These are phyloP conservation scores for Flaveria ramosissima DNA, from an alignment of 129 eudicot genomes.

Conservation along the genomic window DNA sequence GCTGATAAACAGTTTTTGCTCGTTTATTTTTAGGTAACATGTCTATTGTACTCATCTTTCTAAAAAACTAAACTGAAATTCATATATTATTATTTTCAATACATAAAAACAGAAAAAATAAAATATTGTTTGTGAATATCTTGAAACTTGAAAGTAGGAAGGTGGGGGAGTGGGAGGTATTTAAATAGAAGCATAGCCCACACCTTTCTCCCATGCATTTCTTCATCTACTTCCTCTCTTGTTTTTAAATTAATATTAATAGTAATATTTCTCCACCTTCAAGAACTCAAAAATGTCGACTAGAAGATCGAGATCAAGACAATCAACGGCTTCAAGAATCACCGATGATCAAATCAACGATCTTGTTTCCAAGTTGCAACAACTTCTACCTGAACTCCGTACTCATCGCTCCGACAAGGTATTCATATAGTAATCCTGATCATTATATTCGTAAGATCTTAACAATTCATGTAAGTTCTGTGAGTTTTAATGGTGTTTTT, in stretches of 20 bases:
- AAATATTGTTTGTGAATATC: constrained; percentile 13
- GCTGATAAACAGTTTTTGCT: too few species aligned
- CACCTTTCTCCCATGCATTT: constrained; percentile 36
- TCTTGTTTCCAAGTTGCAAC: constrained; percentile 70
- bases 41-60: too few species aligned
- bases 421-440: background rate
- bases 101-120: background rate
- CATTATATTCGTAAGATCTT: too few species aligned
- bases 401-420: constrained; percentile 68
- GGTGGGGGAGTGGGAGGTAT: constrained; percentile 25
- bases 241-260: background rate
- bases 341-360: constrained; percentile 18
- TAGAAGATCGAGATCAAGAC: constrained; percentile 16
- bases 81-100: background rate
- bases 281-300: constrained; percentile 1
- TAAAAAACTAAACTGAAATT: too few species aligned
- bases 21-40: too few species aligned
- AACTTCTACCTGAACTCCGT: constrained; percentile 79
- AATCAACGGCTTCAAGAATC: constrained; percentile 8
- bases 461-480: too few species aligned
- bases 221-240: constrained; percentile 24
- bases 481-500: too few species aligned
- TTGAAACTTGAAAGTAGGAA: constrained; percentile 23
- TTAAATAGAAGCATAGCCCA: constrained; percentile 40
- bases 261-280: background rate